Conservation (phyloP, 2,329 filamentous ascomycete genomes). For the Aspergillus jensenii region DNA sequence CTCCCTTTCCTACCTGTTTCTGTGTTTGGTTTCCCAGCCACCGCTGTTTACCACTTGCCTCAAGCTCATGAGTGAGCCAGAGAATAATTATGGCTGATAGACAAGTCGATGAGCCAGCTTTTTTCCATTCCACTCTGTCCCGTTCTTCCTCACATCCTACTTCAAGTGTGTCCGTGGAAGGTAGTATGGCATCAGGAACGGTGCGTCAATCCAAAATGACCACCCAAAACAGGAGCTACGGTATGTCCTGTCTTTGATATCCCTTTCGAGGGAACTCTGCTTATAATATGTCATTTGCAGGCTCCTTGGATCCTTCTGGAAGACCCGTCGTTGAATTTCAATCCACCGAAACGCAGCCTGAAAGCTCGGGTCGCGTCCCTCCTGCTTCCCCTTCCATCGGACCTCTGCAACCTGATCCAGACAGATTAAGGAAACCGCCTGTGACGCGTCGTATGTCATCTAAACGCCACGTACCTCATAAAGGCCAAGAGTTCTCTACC, state of each 20-base stretch:
- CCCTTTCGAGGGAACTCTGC: background rate
- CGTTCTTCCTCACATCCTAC: conserved; percentile 11
- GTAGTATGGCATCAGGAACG: conserved; percentile 13
- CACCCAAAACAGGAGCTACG: conserved; percentile 29
- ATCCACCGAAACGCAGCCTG: conserved; percentile 31
- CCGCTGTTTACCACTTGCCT: conserved; percentile 9
- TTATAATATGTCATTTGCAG: conserved; percentile 20
- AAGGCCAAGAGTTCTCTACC: conserved; percentile 83
- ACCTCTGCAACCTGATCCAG: conserved; percentile 37
- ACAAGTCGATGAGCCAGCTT: conserved; percentile 9
- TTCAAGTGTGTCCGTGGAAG: conserved; percentile 15
- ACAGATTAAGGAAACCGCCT: conserved; percentile 67
- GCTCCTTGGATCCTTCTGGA: conserved; percentile 31
- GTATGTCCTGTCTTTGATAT: conserved; percentile 17
- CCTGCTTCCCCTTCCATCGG: conserved; percentile 47
- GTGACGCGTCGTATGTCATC: conserved; percentile 74
- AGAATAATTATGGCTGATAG: conserved; percentile 19
- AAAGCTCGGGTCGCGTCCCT: conserved; percentile 30
- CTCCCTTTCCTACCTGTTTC: conserved; percentile 4
- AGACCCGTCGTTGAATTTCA: conserved; percentile 21
- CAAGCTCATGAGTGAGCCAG: background rate
- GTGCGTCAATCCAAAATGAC: conserved; percentile 16
- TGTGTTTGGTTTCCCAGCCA: conserved; percentile 9
- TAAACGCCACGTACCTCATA: conserved; percentile 68
- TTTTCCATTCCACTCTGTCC: conserved; percentile 8